Conservation (phyloP, 139 green algal species). For the Picochlorum sp. region DNA sequence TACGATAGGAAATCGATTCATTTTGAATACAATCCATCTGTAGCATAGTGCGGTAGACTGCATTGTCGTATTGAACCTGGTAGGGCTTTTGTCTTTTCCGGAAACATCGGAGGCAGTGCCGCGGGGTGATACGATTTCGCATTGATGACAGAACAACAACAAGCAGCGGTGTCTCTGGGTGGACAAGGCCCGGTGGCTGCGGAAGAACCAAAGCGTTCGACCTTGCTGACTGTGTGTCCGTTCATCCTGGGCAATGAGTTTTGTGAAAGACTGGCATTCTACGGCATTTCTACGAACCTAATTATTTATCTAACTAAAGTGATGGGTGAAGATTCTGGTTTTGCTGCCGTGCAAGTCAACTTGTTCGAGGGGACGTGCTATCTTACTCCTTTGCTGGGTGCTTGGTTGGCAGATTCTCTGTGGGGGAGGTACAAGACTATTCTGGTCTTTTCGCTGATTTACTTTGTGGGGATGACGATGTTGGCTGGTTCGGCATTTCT, state of each 20-base stretch:
- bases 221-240: constrained; percentile 70
- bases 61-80: too few species aligned
- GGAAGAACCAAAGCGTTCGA: constrained; percentile 29
- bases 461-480: constrained; percentile 73
- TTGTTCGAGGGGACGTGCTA: constrained; percentile 92
- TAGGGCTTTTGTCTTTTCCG: too few species aligned
- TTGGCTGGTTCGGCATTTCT: constrained; percentile 41
- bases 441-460: constrained; percentile 84
- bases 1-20: too few species aligned
- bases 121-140: too few species aligned
- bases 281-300: constrained; percentile 84
- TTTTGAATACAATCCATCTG: too few species aligned
- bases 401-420: constrained; percentile 77
- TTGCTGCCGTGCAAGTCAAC: constrained; percentile 68
- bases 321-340: constrained; percentile 65
- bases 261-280: constrained; percentile 83
- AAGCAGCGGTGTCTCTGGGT: not conserved
- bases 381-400: constrained; percentile 84
- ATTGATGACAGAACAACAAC: too few species aligned
- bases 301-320: constrained; percentile 80
- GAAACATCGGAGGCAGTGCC: too few species aligned
- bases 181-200: not conserved
- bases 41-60: too few species aligned
- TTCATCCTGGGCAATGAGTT: constrained; percentile 91
- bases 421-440: constrained; percentile 96